phyloP scores from a whole-genome alignment of 345 rosid genomes.

The Lepidium aucheri region DNA sequence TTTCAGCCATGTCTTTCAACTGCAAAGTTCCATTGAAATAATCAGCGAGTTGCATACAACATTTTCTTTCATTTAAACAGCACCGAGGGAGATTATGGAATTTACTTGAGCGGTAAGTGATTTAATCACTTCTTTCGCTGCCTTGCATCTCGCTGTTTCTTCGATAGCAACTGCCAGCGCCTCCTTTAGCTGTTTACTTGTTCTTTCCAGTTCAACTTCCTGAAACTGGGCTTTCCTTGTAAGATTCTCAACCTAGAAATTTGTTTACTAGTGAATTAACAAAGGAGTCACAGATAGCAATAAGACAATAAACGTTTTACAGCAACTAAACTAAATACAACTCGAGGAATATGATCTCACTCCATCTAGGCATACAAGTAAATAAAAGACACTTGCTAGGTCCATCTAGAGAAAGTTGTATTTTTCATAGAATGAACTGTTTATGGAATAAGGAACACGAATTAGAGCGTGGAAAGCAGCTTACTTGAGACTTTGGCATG shows the following conservation, averaged over 20 bases:
- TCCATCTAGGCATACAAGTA: neutral
- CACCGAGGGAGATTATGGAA: neutral
- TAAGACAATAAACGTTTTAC: neutral
- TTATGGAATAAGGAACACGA: neutral
- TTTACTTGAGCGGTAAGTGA: conserved; percentile 95
- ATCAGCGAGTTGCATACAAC: neutral
- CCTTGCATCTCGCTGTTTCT: conserved; percentile 93
- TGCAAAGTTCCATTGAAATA: conserved; percentile 22
- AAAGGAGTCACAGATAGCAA: neutral
- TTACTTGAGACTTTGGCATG: conserved; percentile 84
- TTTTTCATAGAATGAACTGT: too few relatives aligned
- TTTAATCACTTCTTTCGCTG: conserved; percentile 97
- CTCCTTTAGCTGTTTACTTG: conserved; percentile 83
- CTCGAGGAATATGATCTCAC: neutral
- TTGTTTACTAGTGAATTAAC: neutral
- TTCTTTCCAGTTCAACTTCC: conserved; percentile 85
- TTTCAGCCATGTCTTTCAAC: conserved; percentile 93
- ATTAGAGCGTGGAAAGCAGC: conserved; percentile 1
- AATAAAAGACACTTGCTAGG: neutral
- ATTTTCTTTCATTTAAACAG: neutral
- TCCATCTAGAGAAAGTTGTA: neutral
- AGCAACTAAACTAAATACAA: neutral
- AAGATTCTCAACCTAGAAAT: conserved; percentile 79
- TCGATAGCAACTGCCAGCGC: conserved; percentile 80
- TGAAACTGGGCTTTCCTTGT: conserved; percentile 77